Evolutionary conservation across 192 early-diverging fungal genomes (phyloP).

Genomic region (Gonapodya prolifera): DNA sequence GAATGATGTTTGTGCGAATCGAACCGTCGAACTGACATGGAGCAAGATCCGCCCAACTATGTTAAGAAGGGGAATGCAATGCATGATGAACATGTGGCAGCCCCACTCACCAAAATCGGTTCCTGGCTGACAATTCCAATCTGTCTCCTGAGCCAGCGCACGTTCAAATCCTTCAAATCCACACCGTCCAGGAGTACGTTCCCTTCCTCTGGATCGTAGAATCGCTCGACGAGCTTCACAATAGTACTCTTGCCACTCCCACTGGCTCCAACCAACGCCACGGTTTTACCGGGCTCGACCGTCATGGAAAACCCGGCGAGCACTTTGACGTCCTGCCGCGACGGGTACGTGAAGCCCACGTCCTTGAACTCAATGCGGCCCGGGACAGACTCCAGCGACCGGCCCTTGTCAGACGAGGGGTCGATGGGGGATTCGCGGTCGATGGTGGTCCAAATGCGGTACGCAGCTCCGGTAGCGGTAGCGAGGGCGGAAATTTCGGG

Average conservation of each 20-base stretch:
- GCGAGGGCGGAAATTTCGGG: neutral
- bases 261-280: constrained; percentile 80
- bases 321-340: constrained; percentile 67
- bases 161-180: constrained; percentile 45
- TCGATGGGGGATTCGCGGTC: constrained; percentile 33
- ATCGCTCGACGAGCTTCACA: constrained; percentile 12
- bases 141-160: constrained; percentile 69
- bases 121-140: constrained; percentile 88
- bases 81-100: too few species aligned
- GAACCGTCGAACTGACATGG: constrained; percentile 5
- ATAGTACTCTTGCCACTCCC: constrained; percentile 34
- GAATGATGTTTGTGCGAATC: neutral
- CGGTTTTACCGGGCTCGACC: constrained; percentile 62
- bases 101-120: too few species aligned
- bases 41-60: too few species aligned
- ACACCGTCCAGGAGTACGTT: constrained; percentile 14
- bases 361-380: constrained; percentile 30
- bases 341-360: constrained; percentile 40
- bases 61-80: too few species aligned
- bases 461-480: constrained; percentile 19
- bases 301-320: constrained; percentile 57
- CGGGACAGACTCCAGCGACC: constrained; percentile 12
- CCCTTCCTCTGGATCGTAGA: constrained; percentile 52
- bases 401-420: constrained; percentile 16
- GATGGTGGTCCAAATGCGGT: constrained; percentile 30